These are phyloP conservation scores for Pseudogymnoascus sp. DNA, from an alignment of 2,329 filamentous ascomycete genomes.

Conservation along the genomic window DNA sequence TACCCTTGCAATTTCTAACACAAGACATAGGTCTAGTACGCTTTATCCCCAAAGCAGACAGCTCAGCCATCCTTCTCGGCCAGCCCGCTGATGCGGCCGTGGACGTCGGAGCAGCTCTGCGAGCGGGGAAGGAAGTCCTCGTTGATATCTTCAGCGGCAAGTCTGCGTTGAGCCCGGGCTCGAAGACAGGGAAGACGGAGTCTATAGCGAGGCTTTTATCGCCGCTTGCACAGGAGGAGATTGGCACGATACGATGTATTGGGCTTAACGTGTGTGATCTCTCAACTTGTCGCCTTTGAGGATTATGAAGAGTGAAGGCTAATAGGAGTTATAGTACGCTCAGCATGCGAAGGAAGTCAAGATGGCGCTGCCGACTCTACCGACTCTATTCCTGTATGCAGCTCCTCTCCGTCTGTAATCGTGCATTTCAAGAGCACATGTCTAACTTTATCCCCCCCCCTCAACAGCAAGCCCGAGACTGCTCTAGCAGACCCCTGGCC, in stretches of 20 bases:
- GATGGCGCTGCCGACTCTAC: constrained; percentile 36
- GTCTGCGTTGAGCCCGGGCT: constrained; percentile 49
- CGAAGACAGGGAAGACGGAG: constrained; percentile 40
- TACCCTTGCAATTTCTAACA: not conserved
- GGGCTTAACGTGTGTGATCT: constrained; percentile 38
- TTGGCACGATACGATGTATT: constrained; percentile 42
- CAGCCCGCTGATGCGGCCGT: constrained; percentile 44
- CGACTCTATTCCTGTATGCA: constrained; percentile 30
- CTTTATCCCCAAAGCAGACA: constrained; percentile 44
- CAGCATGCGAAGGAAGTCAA: constrained; percentile 40
- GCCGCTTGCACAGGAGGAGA: constrained; percentile 36
- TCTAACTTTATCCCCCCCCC: constrained; percentile 13
- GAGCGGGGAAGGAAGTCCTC: constrained; percentile 47
- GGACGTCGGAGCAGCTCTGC: constrained; percentile 51
- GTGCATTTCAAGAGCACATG: not conserved
- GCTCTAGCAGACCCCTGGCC: constrained; percentile 17
- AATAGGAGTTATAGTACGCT: constrained; percentile 30
- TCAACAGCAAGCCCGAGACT: constrained; percentile 14
- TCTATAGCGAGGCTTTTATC: constrained; percentile 36
- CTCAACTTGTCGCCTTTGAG: not conserved
- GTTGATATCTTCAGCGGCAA: constrained; percentile 50
- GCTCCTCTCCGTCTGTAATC: not conserved
- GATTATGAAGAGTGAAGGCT: not conserved
- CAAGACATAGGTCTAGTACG: constrained; percentile 45
- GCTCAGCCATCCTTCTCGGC: constrained; percentile 45